phyloP scores from a whole-genome alignment of 306 rosid genomes.

The Cyclanthera cordifolia region DNA sequence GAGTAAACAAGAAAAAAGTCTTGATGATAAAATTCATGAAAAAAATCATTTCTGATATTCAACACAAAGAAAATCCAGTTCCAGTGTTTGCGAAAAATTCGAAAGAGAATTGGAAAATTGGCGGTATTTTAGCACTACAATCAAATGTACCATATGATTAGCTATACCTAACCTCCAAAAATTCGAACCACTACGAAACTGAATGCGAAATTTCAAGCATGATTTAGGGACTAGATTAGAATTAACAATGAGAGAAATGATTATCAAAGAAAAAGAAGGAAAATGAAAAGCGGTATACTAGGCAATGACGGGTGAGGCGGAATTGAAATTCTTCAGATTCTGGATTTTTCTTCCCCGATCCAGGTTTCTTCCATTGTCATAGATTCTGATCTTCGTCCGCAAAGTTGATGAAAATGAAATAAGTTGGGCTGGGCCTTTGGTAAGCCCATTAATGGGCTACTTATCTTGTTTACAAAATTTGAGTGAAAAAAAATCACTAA shows the following conservation, averaged over 20 bases:
- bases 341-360: neutral
- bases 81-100: neutral
- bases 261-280: neutral
- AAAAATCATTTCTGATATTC: neutral
- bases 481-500: neutral
- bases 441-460: neutral
- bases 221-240: neutral
- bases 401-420: neutral
- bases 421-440: neutral
- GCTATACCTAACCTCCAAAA: neutral
- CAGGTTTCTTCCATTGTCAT: slow-evolving; percentile 2
- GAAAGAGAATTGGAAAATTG: slow-evolving; percentile 3
- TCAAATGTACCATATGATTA: neutral
- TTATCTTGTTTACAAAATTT: too few relatives aligned
- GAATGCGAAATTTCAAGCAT: neutral
- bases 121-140: neutral
- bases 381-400: neutral
- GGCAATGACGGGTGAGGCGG: slow-evolving; percentile 36
- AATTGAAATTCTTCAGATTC: slow-evolving; percentile 44
- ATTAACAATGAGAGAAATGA: neutral
- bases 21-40: neutral
- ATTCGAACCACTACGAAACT: neutral
- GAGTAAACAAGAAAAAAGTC: slow-evolving; percentile 1
- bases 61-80: slow-evolving; percentile 1
- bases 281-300: neutral